Evolutionary conservation across 148 eudicot genomes (phyloP).

Genomic region (Pouteria glomerata): DNA sequence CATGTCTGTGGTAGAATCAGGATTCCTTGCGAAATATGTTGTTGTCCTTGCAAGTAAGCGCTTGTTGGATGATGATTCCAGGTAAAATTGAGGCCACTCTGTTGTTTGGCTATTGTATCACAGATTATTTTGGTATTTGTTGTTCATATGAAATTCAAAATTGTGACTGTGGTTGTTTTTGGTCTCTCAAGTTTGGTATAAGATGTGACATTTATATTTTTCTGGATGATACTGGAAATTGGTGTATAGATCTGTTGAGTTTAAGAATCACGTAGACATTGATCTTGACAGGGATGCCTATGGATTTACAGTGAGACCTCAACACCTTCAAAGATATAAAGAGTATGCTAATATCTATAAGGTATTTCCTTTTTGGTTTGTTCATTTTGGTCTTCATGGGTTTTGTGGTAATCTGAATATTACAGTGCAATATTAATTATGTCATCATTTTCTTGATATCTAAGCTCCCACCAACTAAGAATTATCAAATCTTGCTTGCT

Average conservation of each 20-base stretch:
- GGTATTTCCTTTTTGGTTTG: slow-evolving; percentile 30
- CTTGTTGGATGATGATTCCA: slow-evolving; percentile 73
- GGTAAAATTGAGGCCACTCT: slow-evolving; percentile 43
- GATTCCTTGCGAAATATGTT: slow-evolving; percentile 59
- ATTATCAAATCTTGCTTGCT: too few species aligned
- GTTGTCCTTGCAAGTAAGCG: slow-evolving; percentile 91
- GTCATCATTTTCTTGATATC: too few species aligned
- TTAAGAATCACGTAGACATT: slow-evolving; percentile 10
- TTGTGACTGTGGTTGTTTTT: too few species aligned
- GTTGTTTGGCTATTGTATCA: too few species aligned
- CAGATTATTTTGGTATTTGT: too few species aligned
- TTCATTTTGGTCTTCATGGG: not conserved
- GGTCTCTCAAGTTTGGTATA: not conserved
- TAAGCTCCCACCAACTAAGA: too few species aligned
- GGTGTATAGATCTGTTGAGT: not conserved
- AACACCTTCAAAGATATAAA: slow-evolving; percentile 65
- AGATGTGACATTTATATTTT: not conserved
- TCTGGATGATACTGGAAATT: not conserved
- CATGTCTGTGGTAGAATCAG: slow-evolving; percentile 50
- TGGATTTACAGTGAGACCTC: slow-evolving; percentile 90
- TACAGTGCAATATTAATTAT: too few species aligned
- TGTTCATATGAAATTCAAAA: too few species aligned
- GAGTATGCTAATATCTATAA: slow-evolving; percentile 67
- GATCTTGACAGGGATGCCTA: slow-evolving; percentile 66
- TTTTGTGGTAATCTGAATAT: not conserved